Percentiles rank a stretch among this genome's conserved stretches.
Conservation (phyloP, 2,329 filamentous ascomycete species). For the Fusarium mangiferae region DNA sequence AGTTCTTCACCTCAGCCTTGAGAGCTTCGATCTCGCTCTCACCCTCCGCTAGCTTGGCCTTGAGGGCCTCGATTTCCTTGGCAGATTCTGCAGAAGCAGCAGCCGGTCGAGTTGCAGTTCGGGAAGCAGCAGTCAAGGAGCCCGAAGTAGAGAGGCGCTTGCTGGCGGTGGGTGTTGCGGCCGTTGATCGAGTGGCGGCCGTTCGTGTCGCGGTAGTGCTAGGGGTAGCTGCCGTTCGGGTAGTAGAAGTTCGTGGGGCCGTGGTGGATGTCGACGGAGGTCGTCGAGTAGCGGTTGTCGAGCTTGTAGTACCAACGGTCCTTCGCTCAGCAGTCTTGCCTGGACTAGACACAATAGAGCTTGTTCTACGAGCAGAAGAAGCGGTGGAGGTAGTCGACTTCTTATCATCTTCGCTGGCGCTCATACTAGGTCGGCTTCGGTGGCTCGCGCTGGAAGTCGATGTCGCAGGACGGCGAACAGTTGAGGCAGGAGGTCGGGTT, state of each 20-base stretch:
- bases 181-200: constrained; percentile 51
- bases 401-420: constrained; percentile 63
- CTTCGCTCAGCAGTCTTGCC: constrained; percentile 50
- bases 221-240: constrained; percentile 39
- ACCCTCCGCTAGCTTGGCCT: constrained; percentile 66
- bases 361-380: constrained; percentile 55
- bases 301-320: constrained; percentile 48
- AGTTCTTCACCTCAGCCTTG: constrained; percentile 65
- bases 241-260: constrained; percentile 50
- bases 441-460: constrained; percentile 55
- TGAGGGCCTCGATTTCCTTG: constrained; percentile 70
- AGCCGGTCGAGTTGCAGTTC: constrained; percentile 54
- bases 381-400: constrained; percentile 53
- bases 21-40: constrained; percentile 67
- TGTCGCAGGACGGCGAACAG: constrained; percentile 47
- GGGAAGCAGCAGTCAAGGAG: constrained; percentile 50
- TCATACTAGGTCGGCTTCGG: constrained; percentile 59
- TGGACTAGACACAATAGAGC: constrained; percentile 55
- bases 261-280: constrained; percentile 47
- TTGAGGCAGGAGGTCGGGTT: constrained; percentile 57
- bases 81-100: constrained; percentile 54
- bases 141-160: constrained; percentile 67
- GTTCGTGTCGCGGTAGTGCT: constrained; percentile 32
- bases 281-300: constrained; percentile 49
- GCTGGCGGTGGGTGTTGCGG: constrained; percentile 55